These are phyloP conservation scores for Glomus cerebriforme DNA, from an alignment of 192 early-diverging fungal species.

Conservation along the genomic window DNA sequence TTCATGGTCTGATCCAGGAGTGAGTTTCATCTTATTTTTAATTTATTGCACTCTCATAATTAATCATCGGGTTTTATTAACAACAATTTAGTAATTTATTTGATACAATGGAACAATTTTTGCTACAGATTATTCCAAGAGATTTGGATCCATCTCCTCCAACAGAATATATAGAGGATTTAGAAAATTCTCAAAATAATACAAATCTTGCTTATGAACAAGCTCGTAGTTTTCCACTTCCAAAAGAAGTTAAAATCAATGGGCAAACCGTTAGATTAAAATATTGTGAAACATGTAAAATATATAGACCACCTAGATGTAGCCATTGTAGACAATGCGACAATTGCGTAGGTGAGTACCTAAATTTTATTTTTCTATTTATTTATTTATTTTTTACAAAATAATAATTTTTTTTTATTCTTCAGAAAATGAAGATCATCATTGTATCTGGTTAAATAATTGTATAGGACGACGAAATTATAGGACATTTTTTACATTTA, in stretches of 20 bases:
- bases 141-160: constrained; percentile 62
- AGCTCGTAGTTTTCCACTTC: constrained; percentile 43
- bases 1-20: constrained; percentile 77
- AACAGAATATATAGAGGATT: constrained; percentile 54
- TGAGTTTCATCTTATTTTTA: constrained; percentile 29
- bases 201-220: constrained; percentile 35
- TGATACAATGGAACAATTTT: not conserved
- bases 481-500: constrained; percentile 80
- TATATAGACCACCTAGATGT: constrained; percentile 85
- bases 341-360: constrained; percentile 78
- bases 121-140: constrained; percentile 62
- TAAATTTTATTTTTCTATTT: constrained; percentile 9
- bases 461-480: constrained; percentile 88
- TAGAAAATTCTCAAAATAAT: constrained; percentile 37
- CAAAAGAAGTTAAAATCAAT: constrained; percentile 63
- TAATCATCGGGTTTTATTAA: not conserved
- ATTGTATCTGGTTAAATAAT: constrained; percentile 95
- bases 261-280: constrained; percentile 68
- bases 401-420: constrained; percentile 2
- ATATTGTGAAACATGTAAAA: constrained; percentile 88
- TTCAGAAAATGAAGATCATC: constrained; percentile 79
- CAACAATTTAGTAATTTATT: not conserved
- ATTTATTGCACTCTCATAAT: not conserved
- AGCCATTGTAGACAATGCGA: constrained; percentile 89
- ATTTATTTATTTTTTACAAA: not conserved